These are phyloP conservation scores for Collybia sp. DNA, from an alignment of 768 basidiomycete species.

Conservation along the genomic window DNA sequence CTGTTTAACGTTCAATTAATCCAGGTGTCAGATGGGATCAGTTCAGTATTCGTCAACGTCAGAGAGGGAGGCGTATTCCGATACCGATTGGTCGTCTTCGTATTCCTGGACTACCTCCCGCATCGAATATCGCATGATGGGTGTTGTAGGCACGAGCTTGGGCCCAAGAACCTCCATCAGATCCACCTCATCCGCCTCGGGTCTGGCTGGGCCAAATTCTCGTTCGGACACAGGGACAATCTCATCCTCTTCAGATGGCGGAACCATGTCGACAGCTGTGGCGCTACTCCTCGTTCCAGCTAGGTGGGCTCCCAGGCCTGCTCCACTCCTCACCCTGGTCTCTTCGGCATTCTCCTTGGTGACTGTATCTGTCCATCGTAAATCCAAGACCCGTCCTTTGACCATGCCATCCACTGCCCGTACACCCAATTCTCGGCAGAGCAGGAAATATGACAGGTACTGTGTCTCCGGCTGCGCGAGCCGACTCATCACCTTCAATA, in stretches of 20 bases:
- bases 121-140: slow-evolving; percentile 84
- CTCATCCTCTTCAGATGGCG: slow-evolving; percentile 20
- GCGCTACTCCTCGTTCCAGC: slow-evolving; percentile 29
- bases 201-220: slow-evolving; percentile 29
- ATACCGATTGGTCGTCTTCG: slow-evolving; percentile 67
- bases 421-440: slow-evolving; percentile 82
- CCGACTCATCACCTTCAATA: slow-evolving; percentile 78
- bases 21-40: too few relatives aligned
- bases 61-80: slow-evolving; percentile 76
- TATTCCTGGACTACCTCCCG: slow-evolving; percentile 80
- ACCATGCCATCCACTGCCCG: slow-evolving; percentile 84
- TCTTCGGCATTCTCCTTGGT: slow-evolving; percentile 46
- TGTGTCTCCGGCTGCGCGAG: slow-evolving; percentile 59
- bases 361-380: slow-evolving; percentile 73
- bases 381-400: slow-evolving; percentile 66
- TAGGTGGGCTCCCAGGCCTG: slow-evolving; percentile 2
- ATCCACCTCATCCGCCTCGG: slow-evolving; percentile 44
- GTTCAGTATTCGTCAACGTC: slow-evolving; percentile 72
- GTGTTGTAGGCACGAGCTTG: slow-evolving; percentile 70
- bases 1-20: not conserved
- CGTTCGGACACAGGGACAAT: slow-evolving; percentile 31
- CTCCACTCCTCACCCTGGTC: slow-evolving; percentile 15
- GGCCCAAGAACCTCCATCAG: slow-evolving; percentile 64
- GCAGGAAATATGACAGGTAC: slow-evolving; percentile 73
- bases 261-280: slow-evolving; percentile 31